These are phyloP conservation scores for Tricholoma matsutake DNA, from an alignment of 768 basidiomycete species.

Conservation along the genomic window DNA sequence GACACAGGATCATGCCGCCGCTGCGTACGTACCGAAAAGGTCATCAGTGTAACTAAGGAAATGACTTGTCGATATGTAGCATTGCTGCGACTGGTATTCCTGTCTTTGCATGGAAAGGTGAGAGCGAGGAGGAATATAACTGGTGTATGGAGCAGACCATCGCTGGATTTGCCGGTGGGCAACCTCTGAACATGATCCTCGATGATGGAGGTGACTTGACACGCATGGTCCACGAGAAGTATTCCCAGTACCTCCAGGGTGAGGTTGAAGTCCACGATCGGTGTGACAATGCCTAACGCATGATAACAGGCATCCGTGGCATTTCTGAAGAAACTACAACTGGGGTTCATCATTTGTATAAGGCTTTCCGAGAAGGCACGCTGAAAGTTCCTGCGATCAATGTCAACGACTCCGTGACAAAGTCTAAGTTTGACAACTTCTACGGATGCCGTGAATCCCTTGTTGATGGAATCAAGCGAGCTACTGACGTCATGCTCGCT, in stretches of 20 bases:
- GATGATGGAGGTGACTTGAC: conserved; percentile 99
- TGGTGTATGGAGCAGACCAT: conserved; percentile 99
- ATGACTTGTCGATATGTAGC: conserved; percentile 33
- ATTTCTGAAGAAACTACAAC: conserved; percentile 99
- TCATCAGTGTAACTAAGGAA: not conserved
- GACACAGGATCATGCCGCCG: conserved; percentile 98
- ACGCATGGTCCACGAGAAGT: conserved; percentile 92
- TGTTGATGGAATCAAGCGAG: conserved; percentile 99
- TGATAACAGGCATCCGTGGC: conserved; percentile 71
- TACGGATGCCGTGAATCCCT: conserved; percentile 99
- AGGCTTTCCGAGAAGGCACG: conserved; percentile 92
- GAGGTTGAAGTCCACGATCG: conserved; percentile 11
- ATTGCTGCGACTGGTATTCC: conserved; percentile 98
- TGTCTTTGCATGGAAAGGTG: conserved; percentile 99
- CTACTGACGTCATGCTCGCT: conserved; percentile 99
- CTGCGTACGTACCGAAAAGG: conserved; percentile 60
- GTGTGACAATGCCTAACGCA: conserved; percentile 6
- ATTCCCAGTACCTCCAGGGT: conserved; percentile 84
- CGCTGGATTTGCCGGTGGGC: conserved; percentile 77
- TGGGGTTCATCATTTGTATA: conserved; percentile 99
- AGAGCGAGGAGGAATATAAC: conserved; percentile 96
- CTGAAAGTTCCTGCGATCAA: conserved; percentile 99
- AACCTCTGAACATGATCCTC: conserved; percentile 96
- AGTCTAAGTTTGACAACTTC: conserved; percentile 99
- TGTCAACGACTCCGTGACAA: conserved; percentile 99